Evolutionary conservation across 2,329 filamentous ascomycete species (phyloP), one percentile per base, ranked within the genome.

Genomic region (Penicillium sp.): DNA sequence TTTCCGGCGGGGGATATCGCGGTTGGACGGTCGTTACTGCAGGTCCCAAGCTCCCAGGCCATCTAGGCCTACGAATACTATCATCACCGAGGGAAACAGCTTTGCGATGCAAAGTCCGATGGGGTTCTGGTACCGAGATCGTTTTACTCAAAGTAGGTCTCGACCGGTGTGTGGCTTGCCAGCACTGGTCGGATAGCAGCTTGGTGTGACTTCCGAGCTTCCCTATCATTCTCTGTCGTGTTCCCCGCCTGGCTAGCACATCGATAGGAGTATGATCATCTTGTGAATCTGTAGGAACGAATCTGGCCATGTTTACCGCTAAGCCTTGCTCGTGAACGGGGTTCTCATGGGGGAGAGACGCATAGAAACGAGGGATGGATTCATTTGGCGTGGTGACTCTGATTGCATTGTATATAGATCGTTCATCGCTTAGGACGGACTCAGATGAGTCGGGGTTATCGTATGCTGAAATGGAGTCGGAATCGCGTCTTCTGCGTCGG

Each of bases 321-420:
- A 65, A 45, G 42, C 61, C 62, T 48, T 60, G 57, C 56, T 68
- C 61, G 46, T 66, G 26, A 40, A 62, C 48, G n/a, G 57, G 60
- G n/a, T 60, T 48, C 35, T 59, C 52, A 7, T 50, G 45, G 24
- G 43, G 50, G 35, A 48, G 35, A 11, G 50, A 40, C n/a, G 55
- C 55, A 42, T 53, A 48, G 26, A 43, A 56, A 7, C 50, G 56
- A 20, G 49, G 35, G n/a, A 61, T 64, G 11, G 48, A 38, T 29
- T 69, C 64, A 35, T 60, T 63, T 20, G 63, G 61, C 6, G 72
- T 71, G 29, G 65, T 67, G 31, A 69, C 68, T 44, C 68, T 57
- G 38, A 67, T 57, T 8, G 74, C 75, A 60, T 76, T 69, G 58
- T 69, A 75, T 13, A 78, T 73, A 11, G 68, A 73, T 48, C 63